Evolutionary conservation across 176 grass and related monocot species (phyloP), one percentile per base, ranked within the genome.

Genomic region (Oryza coarctata): DNA sequence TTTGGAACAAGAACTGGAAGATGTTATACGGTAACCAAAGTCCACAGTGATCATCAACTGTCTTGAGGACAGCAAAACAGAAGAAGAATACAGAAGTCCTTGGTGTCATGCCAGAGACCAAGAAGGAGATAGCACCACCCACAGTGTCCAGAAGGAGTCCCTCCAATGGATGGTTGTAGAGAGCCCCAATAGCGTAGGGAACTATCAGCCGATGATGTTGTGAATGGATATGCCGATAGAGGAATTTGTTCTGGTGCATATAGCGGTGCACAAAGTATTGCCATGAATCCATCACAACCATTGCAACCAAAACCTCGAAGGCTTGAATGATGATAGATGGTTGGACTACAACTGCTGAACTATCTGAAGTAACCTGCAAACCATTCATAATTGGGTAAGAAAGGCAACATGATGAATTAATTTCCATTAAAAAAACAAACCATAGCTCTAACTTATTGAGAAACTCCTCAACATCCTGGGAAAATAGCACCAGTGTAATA

Each of bases 231-330:
- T 94, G 94, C 9, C 80, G 82, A 67, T 94, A 97, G 0, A 97
- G 89, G 79, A 97, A 97, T 68, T 97, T 97, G 77, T 94, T 97
- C 70, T 94, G 89, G 63, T 97, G 94, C 94, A 97, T 97, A 68
- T 94, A 94, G 32, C 91, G 82, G 85, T 97, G 94, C 75, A 97
- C 85, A 28, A 97, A 97, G 68, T 97, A 97, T 28, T 97, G 91
- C 94, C 94, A 97, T 68, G 85, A 68, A 50, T 94, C 94, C 94
- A 97, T 97, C 68, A 97, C 71, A 5, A 97, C 44, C 94, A 97
- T 97, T 41, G 94, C 94, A 27, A 94, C 40, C 23, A 92, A n/a
- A 78, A 97, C 85, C 47, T 97, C 91, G 61, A 92, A 87, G 23
- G 84, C 71, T 69, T 94, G 94, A 70, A 92, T n/a, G 1, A 62